A percentile compares a stretch with the other conserved stretches of the same genome.
phyloP scores from a whole-genome alignment of 2,329 filamentous ascomycete species.

The Hansfordia pulvinata region DNA sequence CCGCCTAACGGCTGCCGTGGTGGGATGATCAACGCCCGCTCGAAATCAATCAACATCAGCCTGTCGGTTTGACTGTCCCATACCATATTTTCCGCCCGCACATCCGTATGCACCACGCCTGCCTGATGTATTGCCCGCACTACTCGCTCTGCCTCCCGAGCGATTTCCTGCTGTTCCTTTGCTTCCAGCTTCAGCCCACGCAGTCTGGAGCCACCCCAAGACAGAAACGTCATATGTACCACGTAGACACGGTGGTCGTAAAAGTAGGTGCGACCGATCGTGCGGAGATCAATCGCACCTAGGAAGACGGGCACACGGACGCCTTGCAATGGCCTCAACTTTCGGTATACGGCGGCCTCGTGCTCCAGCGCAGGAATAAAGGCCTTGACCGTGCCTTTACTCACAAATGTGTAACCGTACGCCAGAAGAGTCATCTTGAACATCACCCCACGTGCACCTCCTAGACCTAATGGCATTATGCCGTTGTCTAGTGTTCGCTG shows the following conservation, averaged over 20 bases:
- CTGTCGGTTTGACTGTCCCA: no score
- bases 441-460: conserved; percentile 21
- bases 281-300: conserved; percentile 20
- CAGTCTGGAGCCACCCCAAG: conserved; percentile 21
- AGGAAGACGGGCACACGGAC: conserved; percentile 22
- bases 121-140: no score
- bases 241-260: conserved; percentile 18
- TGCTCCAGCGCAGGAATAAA: conserved; percentile 20
- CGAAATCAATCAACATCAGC: no score
- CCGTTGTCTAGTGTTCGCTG: conserved; percentile 14
- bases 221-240: conserved; percentile 19
- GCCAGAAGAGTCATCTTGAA: conserved; percentile 25
- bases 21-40: no score
- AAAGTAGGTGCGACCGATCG: conserved; percentile 17
- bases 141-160: no score
- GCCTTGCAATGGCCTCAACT: conserved; percentile 20
- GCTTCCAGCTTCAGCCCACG: no score
- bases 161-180: no score
- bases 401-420: conserved; percentile 27
- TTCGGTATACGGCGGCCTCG: conserved; percentile 20
- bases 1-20: no score
- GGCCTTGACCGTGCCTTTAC: conserved; percentile 22
- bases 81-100: no score
- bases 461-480: conserved; percentile 12
- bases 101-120: no score